Conservation (phyloP, 2,329 filamentous ascomycete species). For the Didymella pomorum region DNA sequence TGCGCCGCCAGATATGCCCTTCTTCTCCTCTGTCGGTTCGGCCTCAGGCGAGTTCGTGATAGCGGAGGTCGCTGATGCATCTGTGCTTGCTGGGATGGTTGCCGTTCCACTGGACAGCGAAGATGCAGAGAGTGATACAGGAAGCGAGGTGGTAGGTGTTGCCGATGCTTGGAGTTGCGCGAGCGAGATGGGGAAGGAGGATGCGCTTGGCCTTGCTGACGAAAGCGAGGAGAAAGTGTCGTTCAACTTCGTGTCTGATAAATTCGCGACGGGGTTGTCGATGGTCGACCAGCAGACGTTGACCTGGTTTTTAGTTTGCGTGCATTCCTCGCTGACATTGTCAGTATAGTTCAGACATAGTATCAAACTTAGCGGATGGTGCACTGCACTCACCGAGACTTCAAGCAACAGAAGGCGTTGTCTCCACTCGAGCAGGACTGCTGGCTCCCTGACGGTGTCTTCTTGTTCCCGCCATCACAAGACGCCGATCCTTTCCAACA, state of each 20-base stretch:
- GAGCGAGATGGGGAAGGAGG: constrained; percentile 9
- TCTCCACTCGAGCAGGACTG: constrained; percentile 20
- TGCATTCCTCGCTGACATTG: constrained; percentile 28
- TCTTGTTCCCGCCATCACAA: constrained; percentile 18
- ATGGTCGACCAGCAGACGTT: constrained; percentile 31
- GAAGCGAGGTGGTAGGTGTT: constrained; percentile 11
- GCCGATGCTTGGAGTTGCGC: constrained; percentile 18
- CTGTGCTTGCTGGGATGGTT: not conserved
- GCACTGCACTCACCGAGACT: constrained; percentile 16
- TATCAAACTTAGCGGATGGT: not conserved
- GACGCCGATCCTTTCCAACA: constrained; percentile 22
- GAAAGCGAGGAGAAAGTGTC: constrained; percentile 27
- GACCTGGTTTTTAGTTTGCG: constrained; percentile 24
- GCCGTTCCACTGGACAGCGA: constrained; percentile 2
- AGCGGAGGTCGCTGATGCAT: not conserved
- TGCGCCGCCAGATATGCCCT: constrained; percentile 25
- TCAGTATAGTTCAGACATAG: constrained; percentile 1
- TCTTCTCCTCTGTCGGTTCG: not conserved
- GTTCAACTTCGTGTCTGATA: constrained; percentile 20
- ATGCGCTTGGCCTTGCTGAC: constrained; percentile 19
- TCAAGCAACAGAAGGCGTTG: constrained; percentile 28
- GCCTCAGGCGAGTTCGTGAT: not conserved
- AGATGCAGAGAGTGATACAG: constrained; percentile 2
- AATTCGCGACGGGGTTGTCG: constrained; percentile 21
- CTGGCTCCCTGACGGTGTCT: constrained; percentile 18